These are phyloP conservation scores for Trametes punicea DNA, from an alignment of 768 basidiomycete genomes.

Conservation along the genomic window DNA sequence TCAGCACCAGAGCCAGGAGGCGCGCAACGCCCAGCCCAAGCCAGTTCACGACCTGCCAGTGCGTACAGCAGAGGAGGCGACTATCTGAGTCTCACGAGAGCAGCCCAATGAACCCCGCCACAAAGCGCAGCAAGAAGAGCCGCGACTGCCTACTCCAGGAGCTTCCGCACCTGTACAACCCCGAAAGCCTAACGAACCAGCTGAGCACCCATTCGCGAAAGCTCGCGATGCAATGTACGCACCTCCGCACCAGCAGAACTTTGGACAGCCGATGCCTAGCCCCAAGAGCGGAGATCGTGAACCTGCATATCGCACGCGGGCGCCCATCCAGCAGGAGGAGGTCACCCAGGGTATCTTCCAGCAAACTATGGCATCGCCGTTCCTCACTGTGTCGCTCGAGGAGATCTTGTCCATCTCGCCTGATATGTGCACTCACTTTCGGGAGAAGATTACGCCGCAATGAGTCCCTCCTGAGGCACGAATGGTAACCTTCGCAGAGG, in stretches of 20 bases:
- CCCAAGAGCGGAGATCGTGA: too few relatives aligned
- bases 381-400: not conserved
- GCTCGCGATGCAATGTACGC: not conserved
- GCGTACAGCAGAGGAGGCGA: not conserved
- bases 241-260: not conserved
- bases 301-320: too few relatives aligned
- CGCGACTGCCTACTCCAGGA: too few relatives aligned
- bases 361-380: not conserved
- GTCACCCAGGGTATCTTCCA: not conserved
- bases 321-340: too few relatives aligned
- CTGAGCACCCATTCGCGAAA: not conserved
- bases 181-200: too few relatives aligned
- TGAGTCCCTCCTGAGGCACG: not conserved
- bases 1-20: too few relatives aligned
- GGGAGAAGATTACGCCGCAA: not conserved
- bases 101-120: too few relatives aligned
- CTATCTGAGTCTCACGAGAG: not conserved
- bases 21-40: too few relatives aligned
- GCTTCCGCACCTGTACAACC: too few relatives aligned
- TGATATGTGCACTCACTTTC: slow-evolving; percentile 1
- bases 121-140: too few relatives aligned
- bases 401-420: slow-evolving; percentile 23
- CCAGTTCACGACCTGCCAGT: not conserved
- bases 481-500: not conserved
- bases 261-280: not conserved